Percentiles rank a stretch among this genome's conserved stretches.
Evolutionary conservation across 768 basidiomycete genomes (phyloP).

Genomic region (Lentinula lateritia): DNA sequence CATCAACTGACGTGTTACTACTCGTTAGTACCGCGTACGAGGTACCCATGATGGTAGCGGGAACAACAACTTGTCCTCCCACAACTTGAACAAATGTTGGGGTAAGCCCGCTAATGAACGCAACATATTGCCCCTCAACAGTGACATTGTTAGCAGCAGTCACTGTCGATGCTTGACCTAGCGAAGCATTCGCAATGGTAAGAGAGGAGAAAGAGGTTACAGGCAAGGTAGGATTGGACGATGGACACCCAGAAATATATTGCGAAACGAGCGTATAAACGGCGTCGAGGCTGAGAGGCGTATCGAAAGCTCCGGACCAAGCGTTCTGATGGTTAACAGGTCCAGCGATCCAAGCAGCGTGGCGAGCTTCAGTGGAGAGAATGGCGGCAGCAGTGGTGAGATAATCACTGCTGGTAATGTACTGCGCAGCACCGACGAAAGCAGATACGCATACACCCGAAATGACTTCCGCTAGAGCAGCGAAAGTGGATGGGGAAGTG

Average conservation of each 20-base stretch:
- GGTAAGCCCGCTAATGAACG: constrained; percentile 36
- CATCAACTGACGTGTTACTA: background rate
- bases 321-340: constrained; percentile 42
- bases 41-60: background rate
- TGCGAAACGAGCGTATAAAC: constrained; percentile 39
- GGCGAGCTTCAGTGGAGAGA: constrained; percentile 55
- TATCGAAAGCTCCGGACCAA: constrained; percentile 50
- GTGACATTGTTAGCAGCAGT: constrained; percentile 12
- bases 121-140: constrained; percentile 23
- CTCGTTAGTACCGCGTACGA: background rate
- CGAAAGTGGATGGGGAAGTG: constrained; percentile 40
- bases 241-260: constrained; percentile 46
- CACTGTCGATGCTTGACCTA: constrained; percentile 23
- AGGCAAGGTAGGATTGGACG: constrained; percentile 40
- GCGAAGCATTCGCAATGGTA: constrained; percentile 19
- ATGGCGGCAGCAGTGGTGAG: constrained; percentile 41
- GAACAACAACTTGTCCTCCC: background rate
- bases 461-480: constrained; percentile 42
- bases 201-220: constrained; percentile 43
- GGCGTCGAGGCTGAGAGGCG: constrained; percentile 31
- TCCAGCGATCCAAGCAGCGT: constrained; percentile 54
- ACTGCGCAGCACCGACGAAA: constrained; percentile 41
- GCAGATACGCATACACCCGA: constrained; percentile 45
- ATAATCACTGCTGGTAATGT: constrained; percentile 35
- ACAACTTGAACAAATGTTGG: constrained; percentile 9